Evolutionary conservation across 2,329 filamentous ascomycete genomes (phyloP), one percentile per base, ranked within the genome.

Genomic region (Lecanicillium sp.): DNA sequence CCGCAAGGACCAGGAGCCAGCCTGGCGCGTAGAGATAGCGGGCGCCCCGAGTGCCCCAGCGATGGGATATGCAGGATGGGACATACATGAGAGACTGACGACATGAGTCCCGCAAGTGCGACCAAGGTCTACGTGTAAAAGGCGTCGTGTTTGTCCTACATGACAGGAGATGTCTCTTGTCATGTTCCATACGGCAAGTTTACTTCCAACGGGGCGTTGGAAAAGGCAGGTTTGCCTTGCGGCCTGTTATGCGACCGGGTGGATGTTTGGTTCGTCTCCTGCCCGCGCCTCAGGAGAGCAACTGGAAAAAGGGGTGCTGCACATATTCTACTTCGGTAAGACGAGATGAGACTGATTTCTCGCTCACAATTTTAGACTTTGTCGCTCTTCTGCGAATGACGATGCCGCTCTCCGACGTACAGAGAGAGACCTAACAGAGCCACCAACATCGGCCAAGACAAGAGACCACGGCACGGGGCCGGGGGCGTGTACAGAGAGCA

Each of bases 231-330:
- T 12, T 39, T 36, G 36, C 44, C 44, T 47, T 35, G 44, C 17
- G 44, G 36, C 44, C 44, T 10, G 36, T 47, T 47, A 47, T 47
- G 44, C 44, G 44, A 21, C 44, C 44, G 11, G 10, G 44, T 47
- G 44, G 44, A 21, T 21, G 3, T 26, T 17, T 39, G 2, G 14
- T 19, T 19, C 9, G 5, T 19, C 11, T 36, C 15, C 15, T 20
- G 17, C 10, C 4, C 5, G 33, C 10, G 33, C 9, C 15, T 11
- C 10, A n/a, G 33, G 11, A 11, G 15, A 36, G 11, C 11, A 36
- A 36, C n/a, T 36, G 33, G n/a, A 36, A 36, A 36, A 36, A 17
- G 33, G 17, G n/a, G n/a, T 15, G 15, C 17, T 10, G 4, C 33
- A 8, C 17, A 5, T 36, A 17, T 17, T 15, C 17, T 36, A 6